Evolutionary conservation across 2,329 filamentous ascomycete species (phyloP).

Genomic region (Exophiala sp.): DNA sequence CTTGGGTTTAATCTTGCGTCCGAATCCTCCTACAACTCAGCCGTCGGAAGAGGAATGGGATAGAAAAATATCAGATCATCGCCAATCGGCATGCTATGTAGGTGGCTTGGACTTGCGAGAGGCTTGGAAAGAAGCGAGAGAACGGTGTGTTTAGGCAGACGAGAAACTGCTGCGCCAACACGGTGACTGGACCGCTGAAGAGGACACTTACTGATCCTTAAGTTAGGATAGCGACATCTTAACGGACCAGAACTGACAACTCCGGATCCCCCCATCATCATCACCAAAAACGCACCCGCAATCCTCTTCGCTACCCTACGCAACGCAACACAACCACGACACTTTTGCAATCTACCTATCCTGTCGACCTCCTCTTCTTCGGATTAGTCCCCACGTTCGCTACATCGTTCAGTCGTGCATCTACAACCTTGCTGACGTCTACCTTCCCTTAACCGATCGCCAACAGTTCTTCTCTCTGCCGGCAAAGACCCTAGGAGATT

Average conservation of each 20-base stretch:
- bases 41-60: background rate
- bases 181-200: no score
- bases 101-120: background rate
- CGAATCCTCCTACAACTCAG: background rate
- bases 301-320: no score
- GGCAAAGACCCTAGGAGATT: background rate
- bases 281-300: no score
- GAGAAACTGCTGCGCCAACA: no score
- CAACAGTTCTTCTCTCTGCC: background rate
- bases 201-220: no score
- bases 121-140: background rate
- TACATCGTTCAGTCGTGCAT: background rate
- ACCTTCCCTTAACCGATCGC: background rate
- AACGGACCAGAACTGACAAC: no score
- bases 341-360: background rate
- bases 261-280: no score
- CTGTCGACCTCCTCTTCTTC: background rate
- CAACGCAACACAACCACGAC: no score
- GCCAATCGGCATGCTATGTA: no score
- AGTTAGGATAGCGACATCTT: no score
- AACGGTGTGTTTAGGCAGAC: no score
- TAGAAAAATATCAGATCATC: no score
- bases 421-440: background rate
- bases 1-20: background rate
- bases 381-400: slow-evolving; percentile 5